Evolutionary conservation across 108 stramenopile species (phyloP).

Genomic region (Pseudonitzschia delicatissima): DNA sequence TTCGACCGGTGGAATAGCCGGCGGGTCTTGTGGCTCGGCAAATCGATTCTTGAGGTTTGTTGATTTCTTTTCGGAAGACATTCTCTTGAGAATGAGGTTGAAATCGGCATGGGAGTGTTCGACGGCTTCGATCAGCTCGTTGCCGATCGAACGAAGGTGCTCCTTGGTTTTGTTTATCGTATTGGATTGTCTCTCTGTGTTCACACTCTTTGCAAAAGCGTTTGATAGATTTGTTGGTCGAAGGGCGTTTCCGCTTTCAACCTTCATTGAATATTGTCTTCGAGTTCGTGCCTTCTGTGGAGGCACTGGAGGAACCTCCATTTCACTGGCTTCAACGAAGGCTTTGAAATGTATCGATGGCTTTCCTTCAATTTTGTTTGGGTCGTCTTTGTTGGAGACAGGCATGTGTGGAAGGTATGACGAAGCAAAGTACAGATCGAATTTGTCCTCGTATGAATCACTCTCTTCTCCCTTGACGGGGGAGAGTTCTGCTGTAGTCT

Average conservation of each 20-base stretch:
- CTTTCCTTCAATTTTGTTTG: background rate
- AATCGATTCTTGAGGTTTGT: background rate
- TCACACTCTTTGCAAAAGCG: background rate
- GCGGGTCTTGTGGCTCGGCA: too few relatives aligned
- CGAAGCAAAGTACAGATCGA: background rate
- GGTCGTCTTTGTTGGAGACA: background rate
- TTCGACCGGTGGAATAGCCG: too few relatives aligned
- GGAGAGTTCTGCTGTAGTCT: background rate
- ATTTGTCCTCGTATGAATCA: background rate
- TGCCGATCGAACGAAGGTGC: background rate
- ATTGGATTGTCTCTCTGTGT: background rate
- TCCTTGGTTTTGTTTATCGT: background rate
- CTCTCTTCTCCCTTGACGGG: background rate
- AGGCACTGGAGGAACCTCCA: background rate
- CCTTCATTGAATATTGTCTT: background rate
- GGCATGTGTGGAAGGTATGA: background rate
- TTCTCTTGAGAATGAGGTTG: background rate
- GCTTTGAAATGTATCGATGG: background rate
- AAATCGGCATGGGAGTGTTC: background rate
- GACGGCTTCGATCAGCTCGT: background rate
- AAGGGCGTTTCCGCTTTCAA: too few relatives aligned
- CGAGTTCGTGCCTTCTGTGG: background rate
- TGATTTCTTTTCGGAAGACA: background rate
- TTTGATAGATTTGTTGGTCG: background rate
- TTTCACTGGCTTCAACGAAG: slow-evolving; percentile 2